A percentile compares a stretch with the other conserved stretches of the same genome.
These are phyloP conservation scores for Tulasnella sp. DNA, from an alignment of 768 basidiomycete species.

Conservation along the genomic window DNA sequence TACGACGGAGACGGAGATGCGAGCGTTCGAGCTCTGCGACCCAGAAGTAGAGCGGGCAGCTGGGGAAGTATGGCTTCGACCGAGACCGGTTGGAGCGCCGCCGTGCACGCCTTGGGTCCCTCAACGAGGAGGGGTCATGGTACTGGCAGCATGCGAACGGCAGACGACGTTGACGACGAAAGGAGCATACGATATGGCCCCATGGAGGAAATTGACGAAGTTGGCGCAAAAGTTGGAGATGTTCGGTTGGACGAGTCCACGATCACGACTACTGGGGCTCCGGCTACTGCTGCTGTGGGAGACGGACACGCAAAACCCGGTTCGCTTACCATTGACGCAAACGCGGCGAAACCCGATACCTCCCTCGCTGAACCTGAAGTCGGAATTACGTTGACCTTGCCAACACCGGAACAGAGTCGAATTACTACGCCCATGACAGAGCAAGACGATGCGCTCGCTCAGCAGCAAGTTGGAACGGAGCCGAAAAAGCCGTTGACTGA, in stretches of 20 bases:
- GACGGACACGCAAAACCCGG: background rate
- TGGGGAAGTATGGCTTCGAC: constrained; percentile 49
- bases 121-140: background rate
- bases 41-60: constrained; percentile 78
- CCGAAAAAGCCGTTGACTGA: background rate
- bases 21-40: constrained; percentile 83
- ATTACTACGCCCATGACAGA: background rate
- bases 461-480: background rate
- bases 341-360: background rate
- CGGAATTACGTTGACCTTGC: background rate
- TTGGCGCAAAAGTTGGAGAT: background rate
- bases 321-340: background rate
- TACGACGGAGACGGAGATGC: constrained; percentile 68
- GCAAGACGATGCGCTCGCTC: background rate
- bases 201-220: background rate
- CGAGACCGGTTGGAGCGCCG: constrained; percentile 75
- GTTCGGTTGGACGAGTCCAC: background rate
- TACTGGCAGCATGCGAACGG: constrained; percentile 4
- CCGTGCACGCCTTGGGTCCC: background rate
- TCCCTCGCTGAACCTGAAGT: background rate
- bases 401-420: background rate
- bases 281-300: background rate
- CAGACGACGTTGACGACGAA: constrained; percentile 21
- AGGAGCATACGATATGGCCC: background rate
- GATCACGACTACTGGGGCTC: background rate